These are phyloP conservation scores for Ophiostoma sp. DNA, from an alignment of 2,329 filamentous ascomycete genomes.

Conservation along the genomic window DNA sequence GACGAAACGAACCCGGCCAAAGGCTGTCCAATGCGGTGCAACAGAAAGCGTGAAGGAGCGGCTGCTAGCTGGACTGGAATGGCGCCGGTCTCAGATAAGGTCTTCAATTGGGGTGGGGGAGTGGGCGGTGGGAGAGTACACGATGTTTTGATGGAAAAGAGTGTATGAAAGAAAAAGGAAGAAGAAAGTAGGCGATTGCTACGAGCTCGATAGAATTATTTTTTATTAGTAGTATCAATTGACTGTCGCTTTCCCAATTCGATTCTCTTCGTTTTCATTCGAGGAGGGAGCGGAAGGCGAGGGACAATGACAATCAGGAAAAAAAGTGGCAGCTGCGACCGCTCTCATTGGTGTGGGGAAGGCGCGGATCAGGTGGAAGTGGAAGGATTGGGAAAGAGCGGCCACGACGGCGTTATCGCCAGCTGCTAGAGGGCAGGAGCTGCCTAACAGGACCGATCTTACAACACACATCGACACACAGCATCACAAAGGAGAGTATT, in stretches of 20 bases:
- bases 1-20: constrained; percentile 16
- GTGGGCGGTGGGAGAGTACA: background rate
- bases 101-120: background rate
- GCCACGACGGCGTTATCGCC: constrained; percentile 15
- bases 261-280: constrained; percentile 2
- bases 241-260: constrained; percentile 1
- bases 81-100: constrained; percentile 24
- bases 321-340: constrained; percentile 2
- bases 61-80: constrained; percentile 12
- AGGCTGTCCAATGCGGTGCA: constrained; percentile 24
- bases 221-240: background rate
- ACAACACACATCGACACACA: background rate
- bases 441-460: background rate
- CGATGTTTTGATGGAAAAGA: background rate
- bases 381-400: background rate
- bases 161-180: background rate
- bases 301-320: background rate
- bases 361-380: constrained; percentile 13
- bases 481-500: background rate
- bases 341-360: constrained; percentile 17
- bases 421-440: background rate
- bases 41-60: constrained; percentile 1
- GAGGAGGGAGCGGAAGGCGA: background rate
- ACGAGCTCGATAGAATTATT: background rate
- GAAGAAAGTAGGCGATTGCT: background rate